A percentile compares a stretch with the other conserved stretches of the same genome.
These are phyloP conservation scores for Psilocybe sp. DNA, from an alignment of 768 basidiomycete genomes.

Conservation along the genomic window DNA sequence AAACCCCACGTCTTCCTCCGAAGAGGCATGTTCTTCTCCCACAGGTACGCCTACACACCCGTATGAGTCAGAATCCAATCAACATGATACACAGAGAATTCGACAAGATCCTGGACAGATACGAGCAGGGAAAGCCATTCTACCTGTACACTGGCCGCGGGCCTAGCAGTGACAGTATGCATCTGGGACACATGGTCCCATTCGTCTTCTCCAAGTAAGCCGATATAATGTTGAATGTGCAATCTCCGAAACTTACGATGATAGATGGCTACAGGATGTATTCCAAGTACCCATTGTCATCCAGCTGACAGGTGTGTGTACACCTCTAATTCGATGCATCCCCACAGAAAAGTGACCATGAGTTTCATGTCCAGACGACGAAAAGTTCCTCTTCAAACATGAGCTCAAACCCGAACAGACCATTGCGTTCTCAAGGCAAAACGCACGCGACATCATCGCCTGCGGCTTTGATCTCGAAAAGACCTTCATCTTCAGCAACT, in stretches of 20 bases:
- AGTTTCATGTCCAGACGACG: slow-evolving; percentile 65
- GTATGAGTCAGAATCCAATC: neutral
- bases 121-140: slow-evolving; percentile 96
- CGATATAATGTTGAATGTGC: neutral
- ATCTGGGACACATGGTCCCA: slow-evolving; percentile 96
- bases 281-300: slow-evolving; percentile 93
- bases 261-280: slow-evolving; percentile 94
- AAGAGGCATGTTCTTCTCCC: slow-evolving; percentile 96
- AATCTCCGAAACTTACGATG: neutral
- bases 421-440: slow-evolving; percentile 74
- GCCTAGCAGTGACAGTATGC: slow-evolving; percentile 95
- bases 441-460: slow-evolving; percentile 96
- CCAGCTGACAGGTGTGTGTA: slow-evolving; percentile 79
- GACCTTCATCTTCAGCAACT: slow-evolving; percentile 97
- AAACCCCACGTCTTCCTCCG: slow-evolving; percentile 86
- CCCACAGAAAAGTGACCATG: neutral
- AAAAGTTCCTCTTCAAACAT: slow-evolving; percentile 98
- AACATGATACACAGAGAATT: slow-evolving; percentile 64
- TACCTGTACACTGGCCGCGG: slow-evolving; percentile 98
- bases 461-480: slow-evolving; percentile 89
- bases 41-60: slow-evolving; percentile 58
- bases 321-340: neutral
- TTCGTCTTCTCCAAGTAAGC: slow-evolving; percentile 95
- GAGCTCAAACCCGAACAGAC: slow-evolving; percentile 90
- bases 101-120: slow-evolving; percentile 89